Evolutionary conservation across 148 eudicot genomes (phyloP), one percentile per base, ranked within the genome.

Genomic region (Rhododendron mucronatum): DNA sequence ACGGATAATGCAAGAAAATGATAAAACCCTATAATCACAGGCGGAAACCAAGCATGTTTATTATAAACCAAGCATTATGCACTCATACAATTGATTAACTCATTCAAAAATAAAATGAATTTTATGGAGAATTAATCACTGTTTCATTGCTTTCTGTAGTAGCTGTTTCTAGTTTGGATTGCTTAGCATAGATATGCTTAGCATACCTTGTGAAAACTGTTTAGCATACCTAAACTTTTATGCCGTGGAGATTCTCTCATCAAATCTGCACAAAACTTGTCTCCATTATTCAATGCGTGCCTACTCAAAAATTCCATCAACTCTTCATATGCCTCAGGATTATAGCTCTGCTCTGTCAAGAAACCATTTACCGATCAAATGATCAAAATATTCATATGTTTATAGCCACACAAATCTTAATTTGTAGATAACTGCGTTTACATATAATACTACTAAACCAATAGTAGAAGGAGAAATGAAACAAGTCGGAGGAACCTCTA

Each of bases 261-360:
- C 91, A 96, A 88, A 82, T 83, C 89, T 39, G 97, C 98, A 80
- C 93, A 92, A 53, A 95, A 96, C 88, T 94, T 90, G 88, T 96
- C 98, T 21, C 99, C 98, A 26, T 96, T 94, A 41, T 86, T 89
- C 50, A 95, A 48, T 5, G 97, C 89, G 84, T 96, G 91, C 39
- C 7, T 92, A 48, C 90, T 89, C 86, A 95, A n/a, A 87, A 95
- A 96, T 71, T 95, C 93, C 95, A 89, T 92, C 90, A 96, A 88
- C 30, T 95, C 99, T 79, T 89, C 45, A 86, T 96, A 39, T 20
- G 97, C 97, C 93, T 96, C 98, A 3, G 87, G 88, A 88, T 95
- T 96, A 85, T 96, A 96, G 93, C 95, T 92, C 99, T 96, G 99
- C 88, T 88, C 93, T 90, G 94, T 84, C 91, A 91, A 82, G 15